phyloP scores from a whole-genome alignment of 768 basidiomycete species.

The Hirschioporus abietinus region DNA sequence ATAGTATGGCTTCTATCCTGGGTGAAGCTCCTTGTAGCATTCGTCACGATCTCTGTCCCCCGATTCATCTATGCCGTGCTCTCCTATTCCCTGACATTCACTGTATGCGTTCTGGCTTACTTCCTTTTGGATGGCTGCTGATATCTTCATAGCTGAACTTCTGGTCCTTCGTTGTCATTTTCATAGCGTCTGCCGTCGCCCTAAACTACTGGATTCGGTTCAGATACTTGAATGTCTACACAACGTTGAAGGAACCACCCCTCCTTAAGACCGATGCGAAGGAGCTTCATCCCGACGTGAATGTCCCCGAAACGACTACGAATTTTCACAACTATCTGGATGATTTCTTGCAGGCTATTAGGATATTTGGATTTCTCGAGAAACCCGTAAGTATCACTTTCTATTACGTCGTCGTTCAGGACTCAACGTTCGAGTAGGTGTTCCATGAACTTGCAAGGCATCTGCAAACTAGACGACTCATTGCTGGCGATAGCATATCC shows the following conservation, averaged over 20 bases:
- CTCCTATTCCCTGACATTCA: constrained; percentile 87
- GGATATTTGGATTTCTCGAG: constrained; percentile 96
- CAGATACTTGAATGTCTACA: constrained; percentile 71
- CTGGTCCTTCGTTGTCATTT: constrained; percentile 82
- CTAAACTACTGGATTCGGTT: constrained; percentile 84
- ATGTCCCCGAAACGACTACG: constrained; percentile 56
- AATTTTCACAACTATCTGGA: constrained; percentile 95
- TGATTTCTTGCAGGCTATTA: constrained; percentile 93
- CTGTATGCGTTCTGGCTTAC: constrained; percentile 40
- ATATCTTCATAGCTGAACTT: constrained; percentile 65
- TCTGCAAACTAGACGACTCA: constrained; percentile 89
- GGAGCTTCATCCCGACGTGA: constrained; percentile 89
- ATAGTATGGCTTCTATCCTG: constrained; percentile 82
- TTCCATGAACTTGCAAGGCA: constrained; percentile 97
- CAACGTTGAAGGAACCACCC: constrained; percentile 74
- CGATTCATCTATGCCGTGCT: constrained; percentile 70
- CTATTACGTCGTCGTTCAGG: background rate
- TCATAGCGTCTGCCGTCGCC: constrained; percentile 57
- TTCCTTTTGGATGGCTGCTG: constrained; percentile 6
- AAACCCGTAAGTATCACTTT: constrained; percentile 62
- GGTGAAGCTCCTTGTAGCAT: constrained; percentile 65
- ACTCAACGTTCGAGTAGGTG: constrained; percentile 41
- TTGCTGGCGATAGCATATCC: constrained; percentile 92
- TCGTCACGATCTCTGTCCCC: constrained; percentile 80
- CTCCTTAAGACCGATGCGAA: constrained; percentile 78